These are phyloP conservation scores for Brasilioporus rufonigricans DNA, from an alignment of 768 basidiomycete species.

Conservation along the genomic window DNA sequence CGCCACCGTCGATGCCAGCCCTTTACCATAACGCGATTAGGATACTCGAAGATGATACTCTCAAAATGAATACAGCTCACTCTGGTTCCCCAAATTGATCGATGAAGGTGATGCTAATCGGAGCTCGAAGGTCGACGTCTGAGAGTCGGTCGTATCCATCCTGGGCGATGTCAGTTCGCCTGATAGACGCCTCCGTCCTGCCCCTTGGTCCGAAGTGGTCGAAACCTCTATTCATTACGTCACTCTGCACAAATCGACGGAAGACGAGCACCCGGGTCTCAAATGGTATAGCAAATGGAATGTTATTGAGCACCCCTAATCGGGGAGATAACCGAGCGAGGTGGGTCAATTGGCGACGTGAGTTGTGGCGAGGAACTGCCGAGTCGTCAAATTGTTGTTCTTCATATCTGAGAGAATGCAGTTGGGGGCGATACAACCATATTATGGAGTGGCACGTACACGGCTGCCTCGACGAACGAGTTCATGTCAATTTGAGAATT, in stretches of 20 bases:
- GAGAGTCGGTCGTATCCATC: conserved; percentile 87
- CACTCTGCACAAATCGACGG: conserved; percentile 74
- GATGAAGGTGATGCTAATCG: conserved; percentile 86
- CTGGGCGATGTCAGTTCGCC: conserved; percentile 78
- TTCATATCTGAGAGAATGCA: conserved; percentile 48
- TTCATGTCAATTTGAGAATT: conserved; percentile 55
- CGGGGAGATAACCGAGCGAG: conserved; percentile 62
- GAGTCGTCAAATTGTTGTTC: conserved; percentile 50
- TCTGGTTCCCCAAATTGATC: conserved; percentile 86
- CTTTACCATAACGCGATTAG: conserved; percentile 34
- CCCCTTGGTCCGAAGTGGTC: conserved; percentile 15
- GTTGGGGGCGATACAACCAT: not conserved
- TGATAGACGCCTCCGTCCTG: conserved; percentile 31
- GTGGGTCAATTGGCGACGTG: conserved; percentile 69
- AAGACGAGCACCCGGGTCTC: conserved; percentile 88
- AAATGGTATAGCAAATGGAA: conserved; percentile 95
- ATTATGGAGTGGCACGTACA: conserved; percentile 44
- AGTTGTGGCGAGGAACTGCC: conserved; percentile 33
- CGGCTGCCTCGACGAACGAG: conserved; percentile 83
- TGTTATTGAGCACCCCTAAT: conserved; percentile 89
- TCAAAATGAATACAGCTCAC: conserved; percentile 43
- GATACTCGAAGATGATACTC: not conserved
- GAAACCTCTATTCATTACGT: conserved; percentile 35
- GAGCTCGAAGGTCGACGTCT: conserved; percentile 76
- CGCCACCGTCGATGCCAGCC: conserved; percentile 94